phyloP scores from a whole-genome alignment of 2,329 filamentous ascomycete species.

The Fusarium verticillioides region DNA sequence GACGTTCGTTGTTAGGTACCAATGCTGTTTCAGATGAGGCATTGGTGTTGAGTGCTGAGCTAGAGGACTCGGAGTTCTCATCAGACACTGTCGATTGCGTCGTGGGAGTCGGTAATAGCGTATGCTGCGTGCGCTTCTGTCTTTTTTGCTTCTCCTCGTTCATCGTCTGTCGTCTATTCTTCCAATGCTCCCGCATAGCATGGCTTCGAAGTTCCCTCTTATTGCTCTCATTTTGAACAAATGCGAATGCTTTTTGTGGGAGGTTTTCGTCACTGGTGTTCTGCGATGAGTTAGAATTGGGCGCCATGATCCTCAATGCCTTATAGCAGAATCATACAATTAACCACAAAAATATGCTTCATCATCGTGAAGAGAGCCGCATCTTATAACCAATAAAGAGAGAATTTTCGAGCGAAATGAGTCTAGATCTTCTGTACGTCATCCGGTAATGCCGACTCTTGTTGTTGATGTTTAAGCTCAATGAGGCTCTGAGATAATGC shows the following conservation, averaged over 20 bases:
- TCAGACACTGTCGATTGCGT: neutral
- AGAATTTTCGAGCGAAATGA: neutral
- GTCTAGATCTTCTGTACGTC: neutral
- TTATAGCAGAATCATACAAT: neutral
- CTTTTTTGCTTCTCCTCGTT: slow-evolving; percentile 1
- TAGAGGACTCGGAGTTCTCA: neutral
- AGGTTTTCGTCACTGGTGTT: neutral
- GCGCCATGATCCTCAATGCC: neutral
- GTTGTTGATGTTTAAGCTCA: neutral
- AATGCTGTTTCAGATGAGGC: neutral
- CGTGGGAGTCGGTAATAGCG: neutral
- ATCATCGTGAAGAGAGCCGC: neutral
- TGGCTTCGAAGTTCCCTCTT: slow-evolving; percentile 41
- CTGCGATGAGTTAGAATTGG: neutral
- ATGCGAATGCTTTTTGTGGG: neutral
- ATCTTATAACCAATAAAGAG: neutral
- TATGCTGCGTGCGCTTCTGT: slow-evolving; percentile 15
- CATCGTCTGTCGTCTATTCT: slow-evolving; percentile 39
- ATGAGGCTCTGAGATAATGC: neutral
- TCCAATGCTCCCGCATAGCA: slow-evolving; percentile 53
- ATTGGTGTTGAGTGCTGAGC: neutral
- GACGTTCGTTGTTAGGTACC: neutral
- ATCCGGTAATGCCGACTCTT: neutral
- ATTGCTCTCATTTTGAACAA: neutral
- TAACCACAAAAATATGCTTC: neutral